These are phyloP conservation scores for Colletotrichum orchidophilum DNA, from an alignment of 2,329 filamentous ascomycete genomes.

Conservation along the genomic window DNA sequence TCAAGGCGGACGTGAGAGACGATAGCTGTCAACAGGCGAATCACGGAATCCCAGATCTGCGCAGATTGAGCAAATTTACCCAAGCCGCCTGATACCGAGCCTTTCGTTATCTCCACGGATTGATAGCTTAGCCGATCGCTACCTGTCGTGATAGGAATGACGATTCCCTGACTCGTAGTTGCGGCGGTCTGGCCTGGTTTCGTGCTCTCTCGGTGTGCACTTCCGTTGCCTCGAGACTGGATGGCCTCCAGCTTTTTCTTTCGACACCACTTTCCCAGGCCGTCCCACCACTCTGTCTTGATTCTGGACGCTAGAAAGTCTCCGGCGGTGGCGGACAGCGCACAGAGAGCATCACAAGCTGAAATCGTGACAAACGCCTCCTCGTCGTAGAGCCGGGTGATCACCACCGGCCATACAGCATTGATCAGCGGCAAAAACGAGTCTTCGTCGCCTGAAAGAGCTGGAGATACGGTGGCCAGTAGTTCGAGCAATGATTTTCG, in stretches of 20 bases:
- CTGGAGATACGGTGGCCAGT: constrained; percentile 75
- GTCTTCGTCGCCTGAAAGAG: constrained; percentile 80
- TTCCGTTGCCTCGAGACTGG: constrained; percentile 3
- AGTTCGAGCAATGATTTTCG: constrained; percentile 82
- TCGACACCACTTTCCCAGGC: constrained; percentile 60
- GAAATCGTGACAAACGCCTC: constrained; percentile 76
- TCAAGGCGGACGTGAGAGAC: constrained; percentile 71
- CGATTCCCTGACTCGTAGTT: constrained; percentile 29
- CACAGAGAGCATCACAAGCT: constrained; percentile 73
- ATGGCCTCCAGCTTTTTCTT: constrained; percentile 52
- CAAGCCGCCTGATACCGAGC: constrained; percentile 47
- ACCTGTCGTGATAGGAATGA: constrained; percentile 40
- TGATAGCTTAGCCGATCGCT: constrained; percentile 37
- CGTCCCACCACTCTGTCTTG: constrained; percentile 74
- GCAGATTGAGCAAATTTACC: constrained; percentile 69
- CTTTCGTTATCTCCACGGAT: neutral
- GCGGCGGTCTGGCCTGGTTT: neutral
- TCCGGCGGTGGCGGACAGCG: constrained; percentile 77
- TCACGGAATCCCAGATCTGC: constrained; percentile 71
- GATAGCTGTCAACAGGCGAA: constrained; percentile 68
- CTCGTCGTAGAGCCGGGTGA: constrained; percentile 71
- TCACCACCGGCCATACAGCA: constrained; percentile 86
- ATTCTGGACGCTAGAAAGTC: constrained; percentile 84
- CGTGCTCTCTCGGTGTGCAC: neutral
- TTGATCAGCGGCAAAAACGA: constrained; percentile 90